Evolutionary conservation across 1,284 basidiomycete genomes (phyloP).

Genomic region (Boletus smithii): DNA sequence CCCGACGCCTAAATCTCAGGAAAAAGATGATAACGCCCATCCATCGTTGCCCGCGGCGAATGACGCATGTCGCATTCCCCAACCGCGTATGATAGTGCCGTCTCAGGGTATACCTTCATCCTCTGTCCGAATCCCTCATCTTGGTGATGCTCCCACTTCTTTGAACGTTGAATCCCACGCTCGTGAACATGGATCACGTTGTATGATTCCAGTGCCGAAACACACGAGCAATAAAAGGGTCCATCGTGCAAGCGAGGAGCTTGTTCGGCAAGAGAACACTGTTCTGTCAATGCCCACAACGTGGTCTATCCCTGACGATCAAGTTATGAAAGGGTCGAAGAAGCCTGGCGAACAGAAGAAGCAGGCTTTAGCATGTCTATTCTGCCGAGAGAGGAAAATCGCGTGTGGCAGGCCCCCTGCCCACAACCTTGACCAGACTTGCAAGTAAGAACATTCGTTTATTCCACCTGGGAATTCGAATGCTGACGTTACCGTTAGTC

Average conservation of each 20-base stretch:
- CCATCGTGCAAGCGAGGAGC: constrained; percentile 31
- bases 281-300: constrained; percentile 29
- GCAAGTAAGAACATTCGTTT: constrained; percentile 33
- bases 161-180: constrained; percentile 16
- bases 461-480: constrained; percentile 8
- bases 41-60: constrained; percentile 18
- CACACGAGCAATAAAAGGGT: constrained; percentile 29
- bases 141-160: constrained; percentile 9
- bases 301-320: constrained; percentile 38
- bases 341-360: constrained; percentile 39
- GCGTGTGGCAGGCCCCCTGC: constrained; percentile 38
- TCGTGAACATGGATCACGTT: constrained; percentile 20
- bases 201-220: constrained; percentile 22
- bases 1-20: constrained; percentile 28
- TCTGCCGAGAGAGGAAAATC: constrained; percentile 40
- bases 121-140: constrained; percentile 19
- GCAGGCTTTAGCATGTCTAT: constrained; percentile 39
- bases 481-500: constrained; percentile 37
- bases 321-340: constrained; percentile 33
- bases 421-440: constrained; percentile 34
- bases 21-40: constrained; percentile 23
- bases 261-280: constrained; percentile 31
- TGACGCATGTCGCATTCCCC: constrained; percentile 27
- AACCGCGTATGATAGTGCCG: constrained; percentile 24
- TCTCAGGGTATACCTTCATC: constrained; percentile 19